Evolutionary conservation across 2,329 filamentous ascomycete genomes (phyloP), one percentile per base, ranked within the genome.

Genomic region (Helotiales sp.): DNA sequence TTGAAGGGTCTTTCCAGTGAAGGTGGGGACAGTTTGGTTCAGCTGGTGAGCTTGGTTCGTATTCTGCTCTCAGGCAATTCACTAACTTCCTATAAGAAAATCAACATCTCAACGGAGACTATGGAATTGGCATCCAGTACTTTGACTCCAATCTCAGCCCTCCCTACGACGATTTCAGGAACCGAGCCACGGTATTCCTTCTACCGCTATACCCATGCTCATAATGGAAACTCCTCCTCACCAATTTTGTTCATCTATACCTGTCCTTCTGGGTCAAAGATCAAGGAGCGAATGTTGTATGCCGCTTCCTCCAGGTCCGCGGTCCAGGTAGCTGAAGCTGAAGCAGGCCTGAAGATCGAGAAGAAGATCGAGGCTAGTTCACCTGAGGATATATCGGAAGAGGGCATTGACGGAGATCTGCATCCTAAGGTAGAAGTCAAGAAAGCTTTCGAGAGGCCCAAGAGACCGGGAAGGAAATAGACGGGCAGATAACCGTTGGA

Each of bases 201-300:
- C 77, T 96, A 90, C 82, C 85, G 89, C 30, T 91, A 89, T 78
- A 81, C 79, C 13, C 85, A 90, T 75, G 84, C 85, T 49, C 80
- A 87, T 69, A 80, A 82, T 34, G 87, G 87, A 24, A 70, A 76
- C 54, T 79, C 85, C 67, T 81, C 83, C 61, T 85, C 82, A 64
- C 87, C 89, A 2, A 82, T 95, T 57, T 83, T 95, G 6, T 96
- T 96, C 81, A 88, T 96, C 77, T 95, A 93, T 80, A 95, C 92
- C 6, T 93, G 91, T 78, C 93, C 93, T 0, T 82, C 86, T 0
- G 87, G 85, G 61, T 92, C 89, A 80, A 82, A 86, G 61, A 91
- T 96, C 81, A 94, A 93, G 81, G 90, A 91, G 80, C 85, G 92
- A 70, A 96, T 96, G 93, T 80, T 96, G 75, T 96, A 96, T 77